These are phyloP conservation scores for Ophiobolus disseminans DNA, from an alignment of 2,329 filamentous ascomycete genomes.

Conservation along the genomic window DNA sequence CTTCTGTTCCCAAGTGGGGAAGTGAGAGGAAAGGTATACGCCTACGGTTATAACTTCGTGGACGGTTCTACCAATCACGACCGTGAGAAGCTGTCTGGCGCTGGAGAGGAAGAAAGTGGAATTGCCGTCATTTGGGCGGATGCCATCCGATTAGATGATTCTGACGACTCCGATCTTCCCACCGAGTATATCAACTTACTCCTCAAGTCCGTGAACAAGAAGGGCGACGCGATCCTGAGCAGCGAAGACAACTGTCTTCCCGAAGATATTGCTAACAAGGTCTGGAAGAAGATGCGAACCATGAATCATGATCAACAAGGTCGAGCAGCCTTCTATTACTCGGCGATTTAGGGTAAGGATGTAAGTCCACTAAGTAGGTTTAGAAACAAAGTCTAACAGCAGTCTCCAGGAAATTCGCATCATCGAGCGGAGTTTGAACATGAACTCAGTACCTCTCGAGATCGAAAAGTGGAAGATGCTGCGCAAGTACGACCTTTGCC, in stretches of 20 bases:
- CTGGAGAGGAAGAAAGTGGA: conserved; percentile 2
- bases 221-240: conserved; percentile 5
- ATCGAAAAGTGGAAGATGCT: conserved; percentile 7
- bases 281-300: conserved; percentile 6
- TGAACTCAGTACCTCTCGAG: background rate
- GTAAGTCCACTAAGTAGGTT: conserved; percentile 1
- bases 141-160: background rate
- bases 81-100: conserved; percentile 1
- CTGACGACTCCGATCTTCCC: conserved; percentile 1
- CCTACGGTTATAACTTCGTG: conserved; percentile 22
- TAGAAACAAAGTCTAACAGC: background rate
- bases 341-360: conserved; percentile 2
- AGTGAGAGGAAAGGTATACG: background rate
- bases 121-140: background rate
- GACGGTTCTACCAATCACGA: conserved; percentile 15
- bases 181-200: conserved; percentile 9
- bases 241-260: background rate
- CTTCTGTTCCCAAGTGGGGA: conserved; percentile 11
- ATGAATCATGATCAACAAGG: background rate
- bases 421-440: conserved; percentile 7
- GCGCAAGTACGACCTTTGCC: background rate
- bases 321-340: conserved; percentile 4
- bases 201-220: conserved; percentile 2
- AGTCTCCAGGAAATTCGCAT: background rate
- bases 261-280: background rate